Percentiles rank a stretch among this genome's conserved stretches.
Evolutionary conservation across 2,329 filamentous ascomycete genomes (phyloP).

Genomic region (Colletotrichum sidae): DNA sequence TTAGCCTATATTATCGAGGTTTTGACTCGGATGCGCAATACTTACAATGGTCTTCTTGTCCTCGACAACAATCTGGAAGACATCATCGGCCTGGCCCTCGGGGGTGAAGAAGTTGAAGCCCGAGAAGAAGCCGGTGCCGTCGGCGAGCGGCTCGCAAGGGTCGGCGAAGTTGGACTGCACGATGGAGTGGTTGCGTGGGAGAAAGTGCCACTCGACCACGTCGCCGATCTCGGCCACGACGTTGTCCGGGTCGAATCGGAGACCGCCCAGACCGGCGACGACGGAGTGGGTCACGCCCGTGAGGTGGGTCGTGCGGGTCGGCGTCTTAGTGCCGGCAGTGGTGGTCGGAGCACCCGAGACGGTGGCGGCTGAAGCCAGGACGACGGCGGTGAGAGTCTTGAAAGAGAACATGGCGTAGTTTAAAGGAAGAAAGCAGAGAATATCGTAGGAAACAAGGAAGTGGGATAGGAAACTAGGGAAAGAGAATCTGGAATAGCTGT

Average conservation of each 20-base stretch:
- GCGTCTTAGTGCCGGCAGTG: conserved; percentile 44
- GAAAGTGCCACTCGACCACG: conserved; percentile 66
- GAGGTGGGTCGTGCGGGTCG: conserved; percentile 48
- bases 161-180: conserved; percentile 54
- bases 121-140: conserved; percentile 55
- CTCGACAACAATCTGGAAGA: conserved; percentile 58
- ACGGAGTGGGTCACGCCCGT: conserved; percentile 59
- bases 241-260: conserved; percentile 63
- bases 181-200: conserved; percentile 63
- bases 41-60: conserved; percentile 53
- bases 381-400: conserved; percentile 43
- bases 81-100: conserved; percentile 50
- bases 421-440: conserved; percentile 1
- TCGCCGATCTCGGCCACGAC: conserved; percentile 62
- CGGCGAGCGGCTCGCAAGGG: conserved; percentile 55
- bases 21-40: conserved; percentile 50
- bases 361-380: conserved; percentile 43
- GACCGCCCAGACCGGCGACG: conserved; percentile 57
- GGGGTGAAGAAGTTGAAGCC: conserved; percentile 56
- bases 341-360: conserved; percentile 47
- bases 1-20: neutral
- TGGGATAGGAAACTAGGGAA: conserved; percentile 22
- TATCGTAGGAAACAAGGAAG: conserved; percentile 18
- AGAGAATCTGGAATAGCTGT: conserved; percentile 7
- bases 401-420: conserved; percentile 44